Conservation (phyloP, 768 basidiomycete genomes). For the Naganishia vaughanmartiniae region DNA sequence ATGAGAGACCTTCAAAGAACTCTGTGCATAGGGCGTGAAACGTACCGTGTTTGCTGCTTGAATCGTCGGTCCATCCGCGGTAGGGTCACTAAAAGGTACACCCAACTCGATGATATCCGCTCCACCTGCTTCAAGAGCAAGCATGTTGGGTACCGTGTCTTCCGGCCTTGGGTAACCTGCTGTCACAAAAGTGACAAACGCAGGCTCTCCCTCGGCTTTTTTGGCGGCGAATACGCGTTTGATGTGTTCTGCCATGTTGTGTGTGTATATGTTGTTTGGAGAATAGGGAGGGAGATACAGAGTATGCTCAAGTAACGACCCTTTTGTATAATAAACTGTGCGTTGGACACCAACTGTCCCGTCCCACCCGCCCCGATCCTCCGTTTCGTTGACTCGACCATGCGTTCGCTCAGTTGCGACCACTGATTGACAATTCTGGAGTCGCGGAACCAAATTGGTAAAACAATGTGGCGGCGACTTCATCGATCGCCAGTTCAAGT, state of each 20-base stretch:
- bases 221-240: conserved; percentile 22
- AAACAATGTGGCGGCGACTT: neutral
- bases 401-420: neutral
- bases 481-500: conserved; percentile 1
- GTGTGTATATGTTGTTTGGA: neutral
- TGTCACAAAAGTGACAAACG: conserved; percentile 74
- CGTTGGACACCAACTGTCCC: neutral
- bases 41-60: conserved; percentile 89
- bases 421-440: neutral
- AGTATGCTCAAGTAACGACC: neutral
- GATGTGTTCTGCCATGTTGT: conserved; percentile 19
- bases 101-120: conserved; percentile 94
- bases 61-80: conserved; percentile 90
- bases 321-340: neutral
- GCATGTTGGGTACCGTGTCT: conserved; percentile 80
- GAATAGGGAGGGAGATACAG: no score
- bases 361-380: neutral
- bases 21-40: conserved; percentile 23
- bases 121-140: conserved; percentile 90
- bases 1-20: neutral
- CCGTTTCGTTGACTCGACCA: neutral
- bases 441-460: neutral
- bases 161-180: conserved; percentile 79
- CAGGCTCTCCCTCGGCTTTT: conserved; percentile 30
- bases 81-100: conserved; percentile 92